Conservation (phyloP, 768 basidiomycete genomes). For the Porphyrellus cyaneotinctus region DNA sequence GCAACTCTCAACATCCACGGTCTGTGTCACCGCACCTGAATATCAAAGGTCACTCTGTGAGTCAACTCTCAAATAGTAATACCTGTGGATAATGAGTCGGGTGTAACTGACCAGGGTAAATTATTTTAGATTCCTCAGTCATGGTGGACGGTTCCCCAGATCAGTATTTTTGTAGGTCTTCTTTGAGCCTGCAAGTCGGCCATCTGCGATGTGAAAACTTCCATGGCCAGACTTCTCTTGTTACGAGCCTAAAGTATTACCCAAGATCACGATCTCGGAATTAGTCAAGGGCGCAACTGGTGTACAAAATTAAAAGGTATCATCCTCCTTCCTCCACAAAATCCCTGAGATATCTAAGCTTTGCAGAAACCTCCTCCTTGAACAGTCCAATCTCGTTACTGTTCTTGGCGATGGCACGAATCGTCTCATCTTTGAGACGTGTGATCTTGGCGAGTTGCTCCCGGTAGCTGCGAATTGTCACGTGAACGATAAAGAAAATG, state of each 20-base stretch:
- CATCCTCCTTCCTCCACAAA: constrained; percentile 55
- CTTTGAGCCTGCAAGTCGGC: neutral
- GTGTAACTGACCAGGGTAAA: neutral
- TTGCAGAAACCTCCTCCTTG: constrained; percentile 72
- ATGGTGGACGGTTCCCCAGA: neutral
- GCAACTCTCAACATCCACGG: neutral
- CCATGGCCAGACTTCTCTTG: neutral
- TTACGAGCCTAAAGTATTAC: neutral
- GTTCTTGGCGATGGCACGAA: constrained; percentile 78
- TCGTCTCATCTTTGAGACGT: constrained; percentile 72
- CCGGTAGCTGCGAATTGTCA: constrained; percentile 50
- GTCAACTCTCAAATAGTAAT: neutral
- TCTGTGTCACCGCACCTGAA: neutral
- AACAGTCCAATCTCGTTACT: constrained; percentile 80
- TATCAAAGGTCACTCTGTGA: neutral
- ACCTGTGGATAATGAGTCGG: neutral
- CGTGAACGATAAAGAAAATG: constrained; percentile 1
- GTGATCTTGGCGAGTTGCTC: constrained; percentile 76
- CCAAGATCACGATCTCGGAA: neutral
- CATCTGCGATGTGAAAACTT: constrained; percentile 1
- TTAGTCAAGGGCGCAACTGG: neutral
- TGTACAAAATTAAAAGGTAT: neutral
- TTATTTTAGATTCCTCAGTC: no score
- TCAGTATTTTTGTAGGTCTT: neutral
- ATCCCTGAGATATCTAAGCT: constrained; percentile 62